Conservation (phyloP, 768 basidiomycete species). For the Hysterangium stoloniferum region DNA sequence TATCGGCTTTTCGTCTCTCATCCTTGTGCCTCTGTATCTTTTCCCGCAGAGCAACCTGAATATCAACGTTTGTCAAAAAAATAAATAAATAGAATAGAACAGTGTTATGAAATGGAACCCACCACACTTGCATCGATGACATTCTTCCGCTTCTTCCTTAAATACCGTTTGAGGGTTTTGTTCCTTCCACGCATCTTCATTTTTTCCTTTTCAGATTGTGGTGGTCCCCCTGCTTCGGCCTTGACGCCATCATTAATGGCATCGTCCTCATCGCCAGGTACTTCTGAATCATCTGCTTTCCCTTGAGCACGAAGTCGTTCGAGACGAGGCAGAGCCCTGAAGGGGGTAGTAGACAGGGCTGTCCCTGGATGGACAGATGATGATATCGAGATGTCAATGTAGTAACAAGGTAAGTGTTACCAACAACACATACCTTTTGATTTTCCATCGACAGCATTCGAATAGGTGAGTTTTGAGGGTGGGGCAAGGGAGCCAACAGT, state of each 20-base stretch:
- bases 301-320: conserved; percentile 70
- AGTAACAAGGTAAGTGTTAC: too few relatives aligned
- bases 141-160: conserved; percentile 91
- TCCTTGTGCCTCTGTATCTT: conserved; percentile 56
- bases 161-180: conserved; percentile 78
- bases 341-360: too few relatives aligned
- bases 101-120: conserved; percentile 25
- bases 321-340: conserved; percentile 65
- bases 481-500: conserved; percentile 65
- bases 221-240: conserved; percentile 33
- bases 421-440: conserved; percentile 16
- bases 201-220: conserved; percentile 42
- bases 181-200: conserved; percentile 82
- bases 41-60: conserved; percentile 50
- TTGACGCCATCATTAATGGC: conserved; percentile 18
- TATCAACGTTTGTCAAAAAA: conserved; percentile 23
- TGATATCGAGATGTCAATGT: too few relatives aligned
- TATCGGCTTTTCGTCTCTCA: conserved; percentile 26
- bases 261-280: conserved; percentile 22
- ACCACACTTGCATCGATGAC: conserved; percentile 81
- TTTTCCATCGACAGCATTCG: conserved; percentile 25
- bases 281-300: conserved; percentile 62
- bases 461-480: conserved; percentile 49
- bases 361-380: too few relatives aligned
- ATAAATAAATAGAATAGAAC: conserved; percentile 9